These are phyloP conservation scores for Larix sibirica DNA, from an alignment of 83 land plant genomes.

Conservation along the genomic window DNA sequence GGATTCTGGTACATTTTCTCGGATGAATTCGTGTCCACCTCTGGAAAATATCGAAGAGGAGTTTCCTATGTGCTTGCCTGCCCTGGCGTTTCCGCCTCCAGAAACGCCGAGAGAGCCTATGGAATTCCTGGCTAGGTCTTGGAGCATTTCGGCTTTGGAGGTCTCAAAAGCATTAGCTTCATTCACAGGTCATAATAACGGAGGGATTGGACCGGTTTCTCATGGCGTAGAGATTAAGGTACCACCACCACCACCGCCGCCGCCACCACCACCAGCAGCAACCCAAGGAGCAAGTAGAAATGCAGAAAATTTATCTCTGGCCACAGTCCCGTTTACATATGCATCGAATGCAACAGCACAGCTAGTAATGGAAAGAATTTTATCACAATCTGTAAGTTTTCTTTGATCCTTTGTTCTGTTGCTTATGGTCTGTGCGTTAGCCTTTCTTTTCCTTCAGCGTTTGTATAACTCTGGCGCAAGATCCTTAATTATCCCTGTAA, in stretches of 20 bases:
- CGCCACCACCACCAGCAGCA: not conserved
- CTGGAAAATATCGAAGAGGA: conserved; percentile 18
- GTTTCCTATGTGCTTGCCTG: conserved; percentile 17
- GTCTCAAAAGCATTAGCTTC: conserved; percentile 65
- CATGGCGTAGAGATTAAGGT: not conserved
- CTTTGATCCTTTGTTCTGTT: not conserved
- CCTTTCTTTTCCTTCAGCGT: not conserved
- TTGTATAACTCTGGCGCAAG: not conserved
- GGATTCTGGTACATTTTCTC: conserved; percentile 11
- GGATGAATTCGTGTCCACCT: not conserved
- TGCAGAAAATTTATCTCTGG: conserved; percentile 15
- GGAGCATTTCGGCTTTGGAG: conserved; percentile 87
- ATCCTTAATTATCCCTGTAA: not conserved
- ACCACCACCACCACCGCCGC: conserved; percentile 16
- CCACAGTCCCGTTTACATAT: conserved; percentile 59
- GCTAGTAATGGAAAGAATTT: conserved; percentile 69
- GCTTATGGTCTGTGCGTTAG: not conserved
- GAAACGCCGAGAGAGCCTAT: conserved; percentile 87
- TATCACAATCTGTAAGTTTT: conserved; percentile 62
- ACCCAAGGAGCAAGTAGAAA: conserved; percentile 13
- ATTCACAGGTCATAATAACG: not conserved
- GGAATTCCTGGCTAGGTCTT: conserved; percentile 83
- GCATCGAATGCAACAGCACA: conserved; percentile 74
- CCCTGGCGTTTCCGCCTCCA: conserved; percentile 32
- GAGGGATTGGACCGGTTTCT: not conserved